Evolutionary conservation across 495 filamentous ascomycete species (phyloP).

Genomic region (Poronia punctata): DNA sequence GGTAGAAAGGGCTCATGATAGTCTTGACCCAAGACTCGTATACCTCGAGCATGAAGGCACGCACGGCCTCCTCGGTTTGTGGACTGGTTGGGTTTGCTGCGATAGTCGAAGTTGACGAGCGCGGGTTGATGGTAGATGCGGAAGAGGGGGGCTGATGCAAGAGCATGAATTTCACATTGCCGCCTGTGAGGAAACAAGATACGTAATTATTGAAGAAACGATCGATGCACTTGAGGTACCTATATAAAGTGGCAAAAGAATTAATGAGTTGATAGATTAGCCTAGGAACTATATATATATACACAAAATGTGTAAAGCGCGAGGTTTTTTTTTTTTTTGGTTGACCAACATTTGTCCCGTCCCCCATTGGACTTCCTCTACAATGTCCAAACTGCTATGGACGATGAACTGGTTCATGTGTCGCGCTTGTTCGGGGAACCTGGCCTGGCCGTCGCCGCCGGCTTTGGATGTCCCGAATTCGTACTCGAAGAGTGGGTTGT

Average conservation of each 20-base stretch:
- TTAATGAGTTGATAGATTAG: background rate
- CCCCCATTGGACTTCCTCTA: constrained; percentile 92
- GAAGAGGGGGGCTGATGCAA: constrained; percentile 58
- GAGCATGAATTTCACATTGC: constrained; percentile 79
- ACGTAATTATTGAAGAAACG: constrained; percentile 87
- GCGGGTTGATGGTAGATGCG: constrained; percentile 16
- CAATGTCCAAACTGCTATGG: constrained; percentile 84
- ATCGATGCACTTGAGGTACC: constrained; percentile 94
- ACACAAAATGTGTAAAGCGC: no score
- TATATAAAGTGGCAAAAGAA: constrained; percentile 24
- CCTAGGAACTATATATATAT: constrained; percentile 15
- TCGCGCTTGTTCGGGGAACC: constrained; percentile 77
- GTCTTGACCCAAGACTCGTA: constrained; percentile 94
- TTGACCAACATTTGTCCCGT: constrained; percentile 72
- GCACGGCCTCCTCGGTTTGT: constrained; percentile 88
- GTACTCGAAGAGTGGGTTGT: constrained; percentile 90
- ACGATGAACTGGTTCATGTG: constrained; percentile 97
- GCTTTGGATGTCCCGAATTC: constrained; percentile 94
- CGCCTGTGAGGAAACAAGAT: constrained; percentile 81
- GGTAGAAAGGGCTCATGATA: constrained; percentile 95
- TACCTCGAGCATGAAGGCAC: constrained; percentile 87
- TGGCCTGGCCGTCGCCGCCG: constrained; percentile 83
- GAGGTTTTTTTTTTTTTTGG: no score
- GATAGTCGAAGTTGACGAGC: constrained; percentile 54
- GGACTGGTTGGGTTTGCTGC: constrained; percentile 75